Percentiles rank a stretch among this genome's conserved stretches.
These are phyloP conservation scores for Musa schizocarpa DNA, from an alignment of 176 grass and related monocot genomes.

Conservation along the genomic window DNA sequence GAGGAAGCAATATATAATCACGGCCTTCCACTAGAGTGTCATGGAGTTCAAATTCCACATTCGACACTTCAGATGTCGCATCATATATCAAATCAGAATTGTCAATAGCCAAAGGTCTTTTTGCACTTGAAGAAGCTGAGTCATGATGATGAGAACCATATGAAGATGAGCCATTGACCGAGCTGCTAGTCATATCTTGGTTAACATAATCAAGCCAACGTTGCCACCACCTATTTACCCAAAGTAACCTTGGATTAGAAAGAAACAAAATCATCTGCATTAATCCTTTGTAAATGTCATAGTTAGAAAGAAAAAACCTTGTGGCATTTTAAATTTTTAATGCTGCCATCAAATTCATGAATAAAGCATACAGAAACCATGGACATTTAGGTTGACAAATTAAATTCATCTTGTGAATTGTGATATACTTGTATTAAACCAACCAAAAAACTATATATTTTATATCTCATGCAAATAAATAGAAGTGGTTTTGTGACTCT, in stretches of 20 bases:
- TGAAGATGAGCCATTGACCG: constrained; percentile 44
- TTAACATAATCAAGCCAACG: constrained; percentile 95
- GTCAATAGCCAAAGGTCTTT: constrained; percentile 78
- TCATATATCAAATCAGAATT: constrained; percentile 88
- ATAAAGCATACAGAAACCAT: no score
- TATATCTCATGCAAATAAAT: no score
- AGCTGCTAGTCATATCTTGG: constrained; percentile 57
- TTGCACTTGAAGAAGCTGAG: constrained; percentile 32
- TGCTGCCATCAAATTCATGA: no score
- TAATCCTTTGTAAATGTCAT: not conserved
- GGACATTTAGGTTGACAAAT: no score
- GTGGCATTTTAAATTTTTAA: no score
- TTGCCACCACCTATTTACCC: constrained; percentile 88
- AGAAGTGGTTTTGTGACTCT: no score
- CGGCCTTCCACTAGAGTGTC: constrained; percentile 89
- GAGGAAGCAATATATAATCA: constrained; percentile 93
- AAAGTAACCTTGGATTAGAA: constrained; percentile 14
- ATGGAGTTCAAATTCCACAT: constrained; percentile 89
- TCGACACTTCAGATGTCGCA: constrained; percentile 58
- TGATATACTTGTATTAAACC: no score
- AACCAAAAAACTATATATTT: no score
- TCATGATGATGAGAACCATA: constrained; percentile 50
- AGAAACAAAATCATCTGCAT: constrained; percentile 5
- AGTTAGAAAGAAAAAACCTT: not conserved
- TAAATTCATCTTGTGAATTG: no score